Evolutionary conservation across 2,329 filamentous ascomycete species (phyloP).

Genomic region (Fusarium coffeatum): DNA sequence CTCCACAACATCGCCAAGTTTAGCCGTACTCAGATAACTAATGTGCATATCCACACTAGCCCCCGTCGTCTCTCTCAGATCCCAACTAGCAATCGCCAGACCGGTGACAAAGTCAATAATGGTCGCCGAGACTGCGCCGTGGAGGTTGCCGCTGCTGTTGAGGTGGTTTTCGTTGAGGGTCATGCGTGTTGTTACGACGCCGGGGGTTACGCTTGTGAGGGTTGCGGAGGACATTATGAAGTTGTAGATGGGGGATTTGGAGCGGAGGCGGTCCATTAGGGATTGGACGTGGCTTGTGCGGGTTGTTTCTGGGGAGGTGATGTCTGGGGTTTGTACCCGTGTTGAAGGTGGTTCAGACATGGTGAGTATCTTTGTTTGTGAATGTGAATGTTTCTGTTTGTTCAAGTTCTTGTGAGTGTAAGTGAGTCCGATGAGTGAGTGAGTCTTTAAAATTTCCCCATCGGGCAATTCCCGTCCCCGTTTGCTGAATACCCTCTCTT

Average conservation of each 20-base stretch:
- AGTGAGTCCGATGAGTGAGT: not conserved
- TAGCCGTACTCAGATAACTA: conserved; percentile 73
- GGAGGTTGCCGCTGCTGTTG: conserved; percentile 74
- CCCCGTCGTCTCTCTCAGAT: conserved; percentile 70
- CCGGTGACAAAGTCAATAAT: conserved; percentile 80
- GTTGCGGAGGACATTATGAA: conserved; percentile 55
- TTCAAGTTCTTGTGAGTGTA: not conserved
- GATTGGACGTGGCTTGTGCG: conserved; percentile 47
- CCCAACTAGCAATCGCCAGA: conserved; percentile 75
- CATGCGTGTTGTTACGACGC: conserved; percentile 62
- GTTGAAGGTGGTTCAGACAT: conserved; percentile 37
- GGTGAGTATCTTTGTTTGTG: not conserved
- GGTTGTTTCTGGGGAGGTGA: conserved; percentile 14
- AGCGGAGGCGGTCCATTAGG: conserved; percentile 53
- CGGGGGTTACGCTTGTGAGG: conserved; percentile 58
- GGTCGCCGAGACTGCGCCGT: conserved; percentile 77
- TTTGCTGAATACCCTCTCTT: conserved; percentile 43
- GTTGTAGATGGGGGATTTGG: conserved; percentile 65
- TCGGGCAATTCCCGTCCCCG: conserved; percentile 44
- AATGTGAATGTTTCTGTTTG: not conserved
- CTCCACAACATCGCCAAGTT: conserved; percentile 73
- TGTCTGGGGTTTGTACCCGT: conserved; percentile 20
- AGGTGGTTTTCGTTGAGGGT: conserved; percentile 67
- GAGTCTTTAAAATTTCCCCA: conserved; percentile 34
- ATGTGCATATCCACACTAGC: conserved; percentile 82